These are phyloP conservation scores for Scheffersomyces coipomensis DNA, from an alignment of 805 yeast species.

Conservation along the genomic window DNA sequence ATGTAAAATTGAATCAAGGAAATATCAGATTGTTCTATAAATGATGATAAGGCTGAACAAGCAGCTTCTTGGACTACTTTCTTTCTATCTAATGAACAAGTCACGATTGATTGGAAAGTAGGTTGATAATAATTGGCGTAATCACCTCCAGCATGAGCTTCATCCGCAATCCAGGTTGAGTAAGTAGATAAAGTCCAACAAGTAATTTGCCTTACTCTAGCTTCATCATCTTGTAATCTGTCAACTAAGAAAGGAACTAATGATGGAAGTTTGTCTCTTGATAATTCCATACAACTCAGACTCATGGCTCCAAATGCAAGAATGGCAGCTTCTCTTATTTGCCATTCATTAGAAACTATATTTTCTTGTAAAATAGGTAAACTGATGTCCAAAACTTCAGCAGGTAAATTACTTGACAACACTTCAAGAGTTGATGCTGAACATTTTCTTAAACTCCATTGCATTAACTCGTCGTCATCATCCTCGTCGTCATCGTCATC, in stretches of 20 bases:
- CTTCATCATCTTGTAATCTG: conserved; percentile 68
- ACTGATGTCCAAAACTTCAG: conserved; percentile 60
- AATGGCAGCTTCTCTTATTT: conserved; percentile 87
- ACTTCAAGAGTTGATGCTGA: conserved; percentile 91
- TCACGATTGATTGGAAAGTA: conserved; percentile 72
- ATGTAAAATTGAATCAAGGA: conserved; percentile 59
- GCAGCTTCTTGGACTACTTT: conserved; percentile 96
- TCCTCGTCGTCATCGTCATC: conserved; percentile 75
- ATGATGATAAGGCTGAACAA: conserved; percentile 79
- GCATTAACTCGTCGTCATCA: conserved; percentile 62
- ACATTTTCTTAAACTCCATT: conserved; percentile 92
- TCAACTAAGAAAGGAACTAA: conserved; percentile 84
- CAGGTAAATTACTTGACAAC: conserved; percentile 66
- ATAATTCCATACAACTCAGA: conserved; percentile 76
- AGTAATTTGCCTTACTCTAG: conserved; percentile 86
- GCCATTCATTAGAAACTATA: conserved; percentile 76
- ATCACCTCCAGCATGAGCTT: conserved; percentile 59
- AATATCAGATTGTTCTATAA: conserved; percentile 74
- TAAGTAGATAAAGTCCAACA: conserved; percentile 95
- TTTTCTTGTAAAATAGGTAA: conserved; percentile 76
- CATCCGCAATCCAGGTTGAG: conserved; percentile 75
- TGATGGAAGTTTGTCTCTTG: conserved; percentile 71
- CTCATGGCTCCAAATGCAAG: conserved; percentile 95
- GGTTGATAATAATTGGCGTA: conserved; percentile 71
- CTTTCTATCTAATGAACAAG: conserved; percentile 75